These are phyloP conservation scores for Dendrocalamus latiflorus DNA, from an alignment of 202 grass and related monocot species.

Conservation along the genomic window DNA sequence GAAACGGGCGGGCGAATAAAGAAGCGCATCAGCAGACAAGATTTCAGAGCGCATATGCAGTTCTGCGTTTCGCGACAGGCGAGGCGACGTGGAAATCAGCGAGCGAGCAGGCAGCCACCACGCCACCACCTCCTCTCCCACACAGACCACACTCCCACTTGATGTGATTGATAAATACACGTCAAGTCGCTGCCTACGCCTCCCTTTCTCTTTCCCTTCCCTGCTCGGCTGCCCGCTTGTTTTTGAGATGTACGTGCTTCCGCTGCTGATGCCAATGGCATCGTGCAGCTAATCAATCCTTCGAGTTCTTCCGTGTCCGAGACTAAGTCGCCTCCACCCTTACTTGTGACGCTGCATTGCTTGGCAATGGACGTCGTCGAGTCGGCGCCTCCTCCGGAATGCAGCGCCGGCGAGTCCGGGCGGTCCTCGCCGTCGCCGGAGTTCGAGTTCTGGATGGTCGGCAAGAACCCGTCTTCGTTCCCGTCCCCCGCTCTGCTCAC, in stretches of 20 bases:
- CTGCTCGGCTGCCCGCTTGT: neutral
- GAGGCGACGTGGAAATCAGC: neutral
- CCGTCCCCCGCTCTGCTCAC: slow-evolving; percentile 47
- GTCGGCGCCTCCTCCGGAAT: neutral
- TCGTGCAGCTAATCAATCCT: neutral
- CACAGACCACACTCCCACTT: neutral
- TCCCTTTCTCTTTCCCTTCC: neutral
- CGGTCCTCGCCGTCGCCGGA: slow-evolving; percentile 58
- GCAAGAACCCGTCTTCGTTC: slow-evolving; percentile 50
- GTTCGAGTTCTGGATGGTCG: slow-evolving; percentile 98
- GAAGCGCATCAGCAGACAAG: slow-evolving; percentile 44
- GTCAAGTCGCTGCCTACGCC: slow-evolving; percentile 19
- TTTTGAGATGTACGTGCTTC: neutral
- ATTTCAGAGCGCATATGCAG: slow-evolving; percentile 57
- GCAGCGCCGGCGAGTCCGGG: slow-evolving; percentile 15
- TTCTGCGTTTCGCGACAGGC: slow-evolving; percentile 13
- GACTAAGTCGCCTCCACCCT: neutral
- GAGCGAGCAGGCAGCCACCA: too few relatives aligned
- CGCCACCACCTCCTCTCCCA: neutral
- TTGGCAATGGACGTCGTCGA: slow-evolving; percentile 24
- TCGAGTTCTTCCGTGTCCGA: neutral
- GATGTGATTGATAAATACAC: slow-evolving; percentile 47
- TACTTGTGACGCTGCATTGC: neutral
- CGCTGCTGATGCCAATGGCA: neutral
- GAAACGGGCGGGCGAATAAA: neutral